Evolutionary conservation across 805 yeast species (phyloP).

Genomic region (Saturnispora diversa): DNA sequence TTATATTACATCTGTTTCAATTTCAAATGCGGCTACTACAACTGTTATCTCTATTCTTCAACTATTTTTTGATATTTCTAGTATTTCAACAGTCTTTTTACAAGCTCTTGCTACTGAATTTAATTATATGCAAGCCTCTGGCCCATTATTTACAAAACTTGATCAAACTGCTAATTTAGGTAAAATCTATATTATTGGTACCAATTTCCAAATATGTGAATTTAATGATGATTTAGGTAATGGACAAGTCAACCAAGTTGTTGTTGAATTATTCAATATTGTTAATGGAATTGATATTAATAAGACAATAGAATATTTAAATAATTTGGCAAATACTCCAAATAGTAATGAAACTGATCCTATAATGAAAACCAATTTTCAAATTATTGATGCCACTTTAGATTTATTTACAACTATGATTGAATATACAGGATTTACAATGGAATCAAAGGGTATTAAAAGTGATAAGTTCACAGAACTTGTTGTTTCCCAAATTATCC

Average conservation of each 20-base stretch:
- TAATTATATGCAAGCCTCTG: conserved; percentile 9
- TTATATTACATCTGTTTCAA: conserved; percentile 29
- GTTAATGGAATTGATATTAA: conserved; percentile 20
- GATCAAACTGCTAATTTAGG: conserved; percentile 11
- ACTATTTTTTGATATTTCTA: conserved; percentile 27
- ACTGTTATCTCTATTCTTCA: conserved; percentile 20
- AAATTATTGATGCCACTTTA: conserved; percentile 59
- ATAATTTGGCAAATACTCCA: conserved; percentile 11
- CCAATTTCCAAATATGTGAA: conserved; percentile 28
- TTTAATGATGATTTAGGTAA: conserved; percentile 17
- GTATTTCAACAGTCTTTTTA: conserved; percentile 24
- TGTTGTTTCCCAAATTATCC: conserved; percentile 16
- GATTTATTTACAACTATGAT: conserved; percentile 72
- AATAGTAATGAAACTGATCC: conserved; percentile 18
- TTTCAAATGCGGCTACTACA: conserved; percentile 29
- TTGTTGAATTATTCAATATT: conserved; percentile 20
- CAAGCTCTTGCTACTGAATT: conserved; percentile 12
- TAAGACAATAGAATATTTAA: conserved; percentile 12
- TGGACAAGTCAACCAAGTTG: conserved; percentile 12
- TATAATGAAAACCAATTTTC: conserved; percentile 44
- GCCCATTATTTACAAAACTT: conserved; percentile 7
- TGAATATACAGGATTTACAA: conserved; percentile 38
- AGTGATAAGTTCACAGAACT: conserved; percentile 21
- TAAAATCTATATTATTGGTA: conserved; percentile 24
- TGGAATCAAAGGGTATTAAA: conserved; percentile 4